These are phyloP conservation scores for Epichloe bromicola DNA, from an alignment of 2,329 filamentous ascomycete genomes.

Conservation along the genomic window DNA sequence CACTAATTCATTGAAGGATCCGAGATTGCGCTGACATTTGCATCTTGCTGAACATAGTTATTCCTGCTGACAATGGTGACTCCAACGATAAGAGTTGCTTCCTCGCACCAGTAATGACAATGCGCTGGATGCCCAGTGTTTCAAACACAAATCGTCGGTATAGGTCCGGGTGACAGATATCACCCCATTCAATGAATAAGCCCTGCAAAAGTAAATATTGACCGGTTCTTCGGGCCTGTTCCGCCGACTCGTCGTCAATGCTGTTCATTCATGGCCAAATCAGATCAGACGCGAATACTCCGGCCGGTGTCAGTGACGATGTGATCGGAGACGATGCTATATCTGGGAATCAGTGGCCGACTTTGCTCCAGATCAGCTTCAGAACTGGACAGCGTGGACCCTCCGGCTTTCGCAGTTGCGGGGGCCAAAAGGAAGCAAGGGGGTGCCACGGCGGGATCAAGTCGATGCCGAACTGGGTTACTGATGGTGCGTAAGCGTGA, in stretches of 20 bases:
- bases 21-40: not conserved
- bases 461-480: too few species aligned
- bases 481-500: too few species aligned
- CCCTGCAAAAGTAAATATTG: too few species aligned
- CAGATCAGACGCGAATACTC: not conserved
- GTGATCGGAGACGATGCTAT: slow-evolving; percentile 10
- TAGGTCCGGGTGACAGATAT: too few species aligned
- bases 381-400: not conserved
- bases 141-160: too few species aligned
- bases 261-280: slow-evolving; percentile 4
- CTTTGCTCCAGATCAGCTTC: not conserved
- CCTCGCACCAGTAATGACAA: too few species aligned
- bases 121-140: too few species aligned
- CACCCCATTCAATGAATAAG: too few species aligned
- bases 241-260: not conserved
- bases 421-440: not conserved
- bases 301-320: not conserved
- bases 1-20: not conserved
- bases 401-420: slow-evolving; percentile 2
- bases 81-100: too few species aligned
- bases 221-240: slow-evolving; percentile 1
- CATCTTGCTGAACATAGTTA: not conserved
- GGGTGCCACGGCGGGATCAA: not conserved
- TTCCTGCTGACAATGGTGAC: too few species aligned
- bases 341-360: slow-evolving; percentile 10